Base-by-base conservation (phyloP, 2,329 filamentous ascomycete species). In the Sporothrix brunneoviolacea region DNA sequence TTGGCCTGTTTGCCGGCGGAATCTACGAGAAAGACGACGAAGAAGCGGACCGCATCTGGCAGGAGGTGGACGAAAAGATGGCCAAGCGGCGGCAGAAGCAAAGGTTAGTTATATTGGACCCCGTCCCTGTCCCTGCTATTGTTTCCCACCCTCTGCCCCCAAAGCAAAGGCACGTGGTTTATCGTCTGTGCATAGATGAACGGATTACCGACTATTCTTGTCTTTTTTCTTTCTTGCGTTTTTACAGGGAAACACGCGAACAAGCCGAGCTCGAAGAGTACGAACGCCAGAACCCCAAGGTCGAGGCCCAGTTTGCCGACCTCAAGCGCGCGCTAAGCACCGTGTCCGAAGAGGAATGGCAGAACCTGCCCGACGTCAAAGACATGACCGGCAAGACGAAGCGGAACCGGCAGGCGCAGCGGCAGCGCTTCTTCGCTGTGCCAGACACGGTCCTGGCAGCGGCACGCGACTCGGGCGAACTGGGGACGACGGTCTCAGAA, bases 21-120 rank as follows among this genome's bases (percentile, higher is more conserved):
- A 87, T 93, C 60, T 98, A 95, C 71, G 93, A 97, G 66, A 87
- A 93, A 66, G 93, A 98, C 51, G 93, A 98, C 63, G 93, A 98
- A 62, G 94, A 98, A 68, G 93, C 93, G 38, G 93, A 98, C 70
- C 79, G 88, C 62, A 95, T 98, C 62, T 98, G 95, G 72, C 86
- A 91, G 62, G 86, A 89, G 64, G 88, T 98, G 57, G 93, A 98
- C 62, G 93, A 96, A 73, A 91, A 87, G 70, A 97, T 98, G 91
- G 91, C 94, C 58, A 87, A 80, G 70, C 80, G 93, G 59, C 77
- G 93, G 56, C 94, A 86, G 72, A 79, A 79, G 59, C 83, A 91
- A 80, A 88, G 88, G 88, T 91, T 80, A 79, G 86, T 87, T 56
- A 10, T n/a, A n/a, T n/a, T n/a, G n/a, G n/a, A n/a, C n/a, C n/a